Evolutionary conservation across 2,329 filamentous ascomycete genomes (phyloP), one percentile per base, ranked within the genome.

Genomic region (Aulographum hederae): DNA sequence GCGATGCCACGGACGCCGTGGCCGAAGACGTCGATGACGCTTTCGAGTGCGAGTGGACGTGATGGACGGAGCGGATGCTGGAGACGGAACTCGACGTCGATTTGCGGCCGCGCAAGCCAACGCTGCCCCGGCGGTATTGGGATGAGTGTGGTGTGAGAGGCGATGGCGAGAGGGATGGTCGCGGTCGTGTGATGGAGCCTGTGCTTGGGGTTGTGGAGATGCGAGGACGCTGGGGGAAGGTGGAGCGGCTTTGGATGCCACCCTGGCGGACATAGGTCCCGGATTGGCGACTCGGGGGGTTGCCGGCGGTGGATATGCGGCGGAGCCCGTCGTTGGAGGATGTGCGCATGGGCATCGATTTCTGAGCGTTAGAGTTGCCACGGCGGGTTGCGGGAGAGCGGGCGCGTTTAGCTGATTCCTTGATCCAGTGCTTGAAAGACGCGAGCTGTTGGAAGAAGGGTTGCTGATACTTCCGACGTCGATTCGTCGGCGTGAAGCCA

Each of bases 31-130:
- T 89, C 0, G 84, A 94, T 0, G 81, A 92, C 0, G 89, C 84
- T 54, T 95, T 95, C 15, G 84, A 93, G 51, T 94, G 86, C 2
- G 77, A 75, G 48, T 89, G 79, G 32, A 77, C 73, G 41, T 85
- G 80, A 45, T 86, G 84, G 47, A 95, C 82, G 28, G 79, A 91
- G 36, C 89, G 76, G 35, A 98, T 76, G 0, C 84, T 93, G 1
- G 84, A 94, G 12, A 98, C 74, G 0, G 85, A 95, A 0, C 84
- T 93, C 0, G 84, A 94, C 0, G 89, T 98, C 1, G 86, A 95
- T 51, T 95, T 95, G 37, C 89, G 73, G 23, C 89, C 86, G 18
- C 85, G 72, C 28, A 95, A 66, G 18, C 86, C 85, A 27, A 67
- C 71, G 4, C 82, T 92, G 2, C 81, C 73, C 21, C 84, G 77